A percentile compares a stretch with the other conserved stretches of the same genome.
phyloP scores from a whole-genome alignment of 768 basidiomycete species.

The Clitopilus hobsonii region DNA sequence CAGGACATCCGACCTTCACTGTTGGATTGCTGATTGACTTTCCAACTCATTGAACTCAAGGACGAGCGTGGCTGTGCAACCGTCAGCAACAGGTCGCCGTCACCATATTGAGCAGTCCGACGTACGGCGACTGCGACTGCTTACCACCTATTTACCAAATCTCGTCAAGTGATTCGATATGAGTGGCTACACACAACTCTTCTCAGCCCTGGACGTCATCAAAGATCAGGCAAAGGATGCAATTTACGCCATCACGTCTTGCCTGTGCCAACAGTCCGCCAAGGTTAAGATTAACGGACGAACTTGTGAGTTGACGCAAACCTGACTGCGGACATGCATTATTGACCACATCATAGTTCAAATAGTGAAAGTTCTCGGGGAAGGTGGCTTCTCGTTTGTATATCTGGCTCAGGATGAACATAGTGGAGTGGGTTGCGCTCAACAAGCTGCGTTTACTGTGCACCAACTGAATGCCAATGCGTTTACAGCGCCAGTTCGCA shows the following conservation, averaged over 20 bases:
- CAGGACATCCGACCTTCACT: too few relatives aligned
- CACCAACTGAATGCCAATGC: neutral
- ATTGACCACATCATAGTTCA: constrained; percentile 50
- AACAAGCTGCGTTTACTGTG: neutral
- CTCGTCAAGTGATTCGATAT: too few relatives aligned
- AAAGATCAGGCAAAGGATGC: constrained; percentile 81
- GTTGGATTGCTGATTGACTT: too few relatives aligned
- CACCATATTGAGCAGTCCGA: neutral
- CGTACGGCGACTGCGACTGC: neutral
- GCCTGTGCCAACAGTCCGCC: constrained; percentile 75
- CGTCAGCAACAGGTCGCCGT: neutral
- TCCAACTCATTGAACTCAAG: too few relatives aligned
- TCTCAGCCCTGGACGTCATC: constrained; percentile 48
- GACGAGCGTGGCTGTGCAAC: neutral
- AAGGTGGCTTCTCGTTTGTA: constrained; percentile 94
- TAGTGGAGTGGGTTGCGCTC: constrained; percentile 58
- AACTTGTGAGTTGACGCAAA: constrained; percentile 59
- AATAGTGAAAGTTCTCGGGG: constrained; percentile 89
- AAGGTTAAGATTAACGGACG: constrained; percentile 95
- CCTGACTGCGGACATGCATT: neutral
- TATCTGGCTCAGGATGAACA: constrained; percentile 84
- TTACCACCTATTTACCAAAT: too few relatives aligned
- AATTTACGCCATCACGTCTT: constrained; percentile 75
- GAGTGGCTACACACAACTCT: constrained; percentile 30
- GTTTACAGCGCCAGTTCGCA: constrained; percentile 77